Evolutionary conservation across 768 basidiomycete genomes (phyloP).

Genomic region (Pleurotus citrinopileatus): DNA sequence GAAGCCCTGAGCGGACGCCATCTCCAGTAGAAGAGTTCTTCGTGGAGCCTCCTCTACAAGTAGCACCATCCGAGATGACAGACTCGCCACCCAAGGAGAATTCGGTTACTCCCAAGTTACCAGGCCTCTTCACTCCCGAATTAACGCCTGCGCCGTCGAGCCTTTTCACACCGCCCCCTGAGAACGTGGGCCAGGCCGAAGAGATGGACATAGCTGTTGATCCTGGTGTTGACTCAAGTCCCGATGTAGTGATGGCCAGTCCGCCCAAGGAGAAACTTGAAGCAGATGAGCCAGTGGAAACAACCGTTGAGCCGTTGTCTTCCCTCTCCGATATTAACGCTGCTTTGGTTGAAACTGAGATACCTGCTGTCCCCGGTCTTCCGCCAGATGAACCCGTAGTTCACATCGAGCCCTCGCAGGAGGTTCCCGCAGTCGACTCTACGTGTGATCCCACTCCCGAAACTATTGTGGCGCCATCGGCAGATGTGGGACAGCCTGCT

Average conservation of each 20-base stretch:
- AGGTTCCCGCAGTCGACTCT: no score
- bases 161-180: neutral
- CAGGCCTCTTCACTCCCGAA: neutral
- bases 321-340: neutral
- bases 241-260: neutral
- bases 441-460: no score
- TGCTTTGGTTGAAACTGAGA: neutral
- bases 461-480: neutral
- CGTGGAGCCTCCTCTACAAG: neutral
- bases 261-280: neutral
- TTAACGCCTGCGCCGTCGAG: neutral
- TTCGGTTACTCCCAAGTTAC: neutral
- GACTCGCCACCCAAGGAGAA: no score
- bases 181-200: neutral
- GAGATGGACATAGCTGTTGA: neutral
- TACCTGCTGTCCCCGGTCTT: neutral
- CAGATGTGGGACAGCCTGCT: neutral
- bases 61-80: no score
- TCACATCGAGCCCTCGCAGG: neutral
- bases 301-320: neutral
- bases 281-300: neutral
- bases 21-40: neutral
- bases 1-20: slow-evolving; percentile 7
- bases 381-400: neutral
- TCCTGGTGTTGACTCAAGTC: neutral